Evolutionary conservation across 176 grass and related monocot genomes (phyloP), one percentile per base, ranked within the genome.

Genomic region (Microstegium vimineum): DNA sequence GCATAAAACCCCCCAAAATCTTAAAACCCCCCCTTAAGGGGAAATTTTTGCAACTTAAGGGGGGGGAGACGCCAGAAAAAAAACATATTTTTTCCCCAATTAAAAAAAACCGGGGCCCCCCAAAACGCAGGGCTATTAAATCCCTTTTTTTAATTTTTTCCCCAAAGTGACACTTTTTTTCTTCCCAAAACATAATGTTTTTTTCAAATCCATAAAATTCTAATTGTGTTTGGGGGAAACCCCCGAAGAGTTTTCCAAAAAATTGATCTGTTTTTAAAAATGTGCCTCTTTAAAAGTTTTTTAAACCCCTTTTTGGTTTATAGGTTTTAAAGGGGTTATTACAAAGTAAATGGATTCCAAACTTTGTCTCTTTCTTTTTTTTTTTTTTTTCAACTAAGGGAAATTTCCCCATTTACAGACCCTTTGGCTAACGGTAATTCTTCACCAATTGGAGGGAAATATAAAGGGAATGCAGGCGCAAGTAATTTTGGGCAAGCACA

Each of bases 351-450:
- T 74, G 17, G 40, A 71, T 57, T 18, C 27, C 25, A 32, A 54
- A 66, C 47, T 83, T 64, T 82, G 20, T 62, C 42, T n/a, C n/a
- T n/a, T n/a, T n/a, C n/a, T 36, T 54, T 40, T 10, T 46, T 75
- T 81, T n/a, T n/a, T 81, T 56, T 73, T 40, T 13, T 69, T 62
- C 41, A 70, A 72, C 46, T 85, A 79, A 89, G 54, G 65, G 27
- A 77, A n/a, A n/a, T n/a, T 62, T 87, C 77, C 6, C 31, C 37
- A 47, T 76, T 81, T 26, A 32, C 93, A 99, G 96, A 81, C 85
- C 41, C 71, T 99, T 52, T 99, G 96, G 96, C 96, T 26, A 90
- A 99, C 74, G 96, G 93, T 54, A 85, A 35, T 99, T 95, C 85
- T 92, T 99, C 83, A 99, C 81, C 71, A 92, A 87, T 76, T 95